Conservation (phyloP, 2,329 filamentous ascomycete genomes). For the Paecilomyces sp. region DNA sequence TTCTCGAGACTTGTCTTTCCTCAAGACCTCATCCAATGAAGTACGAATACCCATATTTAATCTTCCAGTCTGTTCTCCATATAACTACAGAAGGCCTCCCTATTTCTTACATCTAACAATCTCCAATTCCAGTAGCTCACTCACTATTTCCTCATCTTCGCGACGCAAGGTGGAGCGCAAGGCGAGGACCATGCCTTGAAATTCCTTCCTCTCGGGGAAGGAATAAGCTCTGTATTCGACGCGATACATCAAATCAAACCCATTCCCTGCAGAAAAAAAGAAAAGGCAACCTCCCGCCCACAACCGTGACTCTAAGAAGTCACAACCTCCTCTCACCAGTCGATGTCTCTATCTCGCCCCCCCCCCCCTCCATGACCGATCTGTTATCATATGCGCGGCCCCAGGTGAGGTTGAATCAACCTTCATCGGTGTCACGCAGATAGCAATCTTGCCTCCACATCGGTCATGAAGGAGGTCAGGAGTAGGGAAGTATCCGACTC, state of each 20-base stretch:
- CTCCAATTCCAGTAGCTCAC: background rate
- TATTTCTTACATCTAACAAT: too few species aligned
- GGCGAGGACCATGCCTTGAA: slow-evolving; percentile 46
- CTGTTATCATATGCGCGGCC: background rate
- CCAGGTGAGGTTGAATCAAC: background rate
- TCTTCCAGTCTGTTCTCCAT: background rate
- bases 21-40: slow-evolving; percentile 28
- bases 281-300: background rate
- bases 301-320: background rate
- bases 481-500: background rate
- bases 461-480: background rate
- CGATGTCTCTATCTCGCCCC: background rate
- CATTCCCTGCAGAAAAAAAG: background rate
- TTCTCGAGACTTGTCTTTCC: background rate
- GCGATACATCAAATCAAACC: slow-evolving; percentile 38
- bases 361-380: background rate
- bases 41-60: background rate
- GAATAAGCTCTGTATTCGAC: slow-evolving; percentile 47
- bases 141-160: slow-evolving; percentile 22
- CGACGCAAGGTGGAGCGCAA: slow-evolving; percentile 48
- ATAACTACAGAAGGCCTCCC: background rate
- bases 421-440: background rate
- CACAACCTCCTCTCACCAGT: background rate
- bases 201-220: slow-evolving; percentile 20
- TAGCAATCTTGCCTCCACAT: background rate